Base-by-base conservation (phyloP, 2,329 filamentous ascomycete species). In the Ascochyta viciae-villosae region DNA sequence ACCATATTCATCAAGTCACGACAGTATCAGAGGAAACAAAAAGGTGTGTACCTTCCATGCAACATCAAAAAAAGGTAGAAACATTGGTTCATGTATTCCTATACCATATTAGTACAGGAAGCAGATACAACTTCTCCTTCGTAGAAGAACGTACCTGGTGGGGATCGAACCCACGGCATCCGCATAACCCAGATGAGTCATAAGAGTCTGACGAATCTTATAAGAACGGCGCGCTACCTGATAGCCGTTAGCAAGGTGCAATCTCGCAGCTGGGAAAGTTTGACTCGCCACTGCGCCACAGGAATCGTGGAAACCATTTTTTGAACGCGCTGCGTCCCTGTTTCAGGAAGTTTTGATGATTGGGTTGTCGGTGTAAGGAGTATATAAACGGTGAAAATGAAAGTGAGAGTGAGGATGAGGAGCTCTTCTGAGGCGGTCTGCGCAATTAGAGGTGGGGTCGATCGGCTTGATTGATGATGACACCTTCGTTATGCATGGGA, bases 151-250 rank as follows among this genome's bases (percentile, higher is more conserved):
- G 54, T 57, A 57, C 67, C 68, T 64, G 66, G 68, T 69, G 68
- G 68, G 68, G 66, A 27, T 75, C 73, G 72, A 76, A 75, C 75
- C 75, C 75, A 72, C 76, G 77, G 74, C 76, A 77, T 78, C 75
- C 75, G 76, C 76, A 77, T 78, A 72, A 74, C 73, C 67, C 60
- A 62, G 71, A 67, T 65, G 60, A 66, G 65, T 65, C 71, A 73
- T 72, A 73, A 62, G 61, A 64, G 54, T 73, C 70, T 69, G 67
- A 72, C 67, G 66, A 72, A 59, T 58, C 62, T 68, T 79, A 80
- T 78, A 78, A 80, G 78, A 77, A 78, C 77, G 75, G 74, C 77
- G 76, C 77, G 77, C 77, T 80, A 79, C 78, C 29, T 33, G 3
- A 12, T 2, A 1, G 29, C 1, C 2, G 10, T 33, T 33, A 33